Conservation (phyloP, 148 eudicot genomes). For the Tetragonia tetragonoides region DNA sequence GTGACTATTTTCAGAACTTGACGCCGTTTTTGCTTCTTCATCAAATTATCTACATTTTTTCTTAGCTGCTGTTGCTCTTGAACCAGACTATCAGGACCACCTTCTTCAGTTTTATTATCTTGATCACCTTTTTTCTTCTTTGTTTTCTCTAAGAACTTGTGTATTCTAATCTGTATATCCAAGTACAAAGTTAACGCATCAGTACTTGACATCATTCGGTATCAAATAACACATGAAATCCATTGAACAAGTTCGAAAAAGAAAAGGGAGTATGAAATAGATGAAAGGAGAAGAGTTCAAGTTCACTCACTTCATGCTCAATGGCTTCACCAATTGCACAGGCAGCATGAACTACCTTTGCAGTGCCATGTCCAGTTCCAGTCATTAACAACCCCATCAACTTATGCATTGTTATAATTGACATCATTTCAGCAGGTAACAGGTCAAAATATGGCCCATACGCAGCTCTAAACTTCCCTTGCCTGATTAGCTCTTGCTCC, state of each 20-base stretch:
- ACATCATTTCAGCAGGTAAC: slow-evolving; percentile 89
- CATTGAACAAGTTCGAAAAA: not conserved
- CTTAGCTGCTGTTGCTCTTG: slow-evolving; percentile 50
- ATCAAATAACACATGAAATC: not conserved
- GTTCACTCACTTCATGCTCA: slow-evolving; percentile 81
- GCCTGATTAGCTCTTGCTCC: slow-evolving; percentile 63
- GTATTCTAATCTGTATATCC: slow-evolving; percentile 61
- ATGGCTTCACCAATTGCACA: slow-evolving; percentile 80
- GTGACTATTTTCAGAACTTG: slow-evolving; percentile 57
- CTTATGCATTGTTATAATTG: slow-evolving; percentile 95
- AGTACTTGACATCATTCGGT: not conserved
- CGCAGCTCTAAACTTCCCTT: slow-evolving; percentile 51
- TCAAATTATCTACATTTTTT: slow-evolving; percentile 55
- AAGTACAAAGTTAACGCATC: not conserved
- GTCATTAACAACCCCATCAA: slow-evolving; percentile 75
- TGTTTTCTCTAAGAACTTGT: slow-evolving; percentile 60
- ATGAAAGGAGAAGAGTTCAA: slow-evolving; percentile 12
- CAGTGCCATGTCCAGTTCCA: slow-evolving; percentile 66
- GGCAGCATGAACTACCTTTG: slow-evolving; percentile 81
- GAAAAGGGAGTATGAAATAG: not conserved
- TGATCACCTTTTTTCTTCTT: slow-evolving; percentile 50
- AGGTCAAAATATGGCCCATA: slow-evolving; percentile 68
- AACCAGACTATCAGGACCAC: slow-evolving; percentile 24
- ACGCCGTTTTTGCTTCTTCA: slow-evolving; percentile 76
- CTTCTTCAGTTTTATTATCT: slow-evolving; percentile 35